Evolutionary conservation across 257 asterid genomes (phyloP).

Genomic region (Thymus quinquecostatus): DNA sequence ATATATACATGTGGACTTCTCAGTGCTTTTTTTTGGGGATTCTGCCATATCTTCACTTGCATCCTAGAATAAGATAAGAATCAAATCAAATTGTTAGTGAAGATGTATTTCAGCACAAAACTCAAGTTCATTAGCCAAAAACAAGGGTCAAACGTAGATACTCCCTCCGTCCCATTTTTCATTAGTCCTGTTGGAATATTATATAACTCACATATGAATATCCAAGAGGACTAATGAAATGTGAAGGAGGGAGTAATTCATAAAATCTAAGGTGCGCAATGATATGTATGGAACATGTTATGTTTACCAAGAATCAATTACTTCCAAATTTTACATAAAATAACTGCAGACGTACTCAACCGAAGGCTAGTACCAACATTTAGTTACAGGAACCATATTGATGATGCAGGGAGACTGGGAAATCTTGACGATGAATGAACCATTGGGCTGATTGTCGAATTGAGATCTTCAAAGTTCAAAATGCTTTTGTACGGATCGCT

Average conservation of each 20-base stretch:
- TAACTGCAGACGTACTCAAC: background rate
- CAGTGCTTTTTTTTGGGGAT: background rate
- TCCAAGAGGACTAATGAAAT: too few species aligned
- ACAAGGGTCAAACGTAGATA: background rate
- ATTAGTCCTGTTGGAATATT: too few species aligned
- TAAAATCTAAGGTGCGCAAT: background rate
- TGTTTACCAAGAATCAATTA: background rate
- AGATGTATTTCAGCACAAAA: background rate
- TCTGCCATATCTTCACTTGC: conserved; percentile 20
- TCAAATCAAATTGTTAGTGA: background rate
- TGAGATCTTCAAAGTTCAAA: background rate
- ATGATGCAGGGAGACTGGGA: conserved; percentile 6
- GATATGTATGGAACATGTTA: background rate
- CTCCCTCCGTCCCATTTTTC: too few species aligned
- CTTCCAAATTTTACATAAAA: background rate
- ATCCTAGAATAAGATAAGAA: conserved; percentile 22
- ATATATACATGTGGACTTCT: conserved; percentile 3
- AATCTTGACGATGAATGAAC: background rate
- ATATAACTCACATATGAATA: too few species aligned
- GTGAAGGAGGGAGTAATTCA: too few species aligned
- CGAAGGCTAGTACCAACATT: background rate
- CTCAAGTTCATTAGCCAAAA: background rate
- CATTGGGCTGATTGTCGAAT: background rate
- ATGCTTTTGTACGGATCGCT: background rate
- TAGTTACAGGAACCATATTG: background rate